Conservation (phyloP, 2,329 filamentous ascomycete genomes). For the Bipolaris sorokiniana region DNA sequence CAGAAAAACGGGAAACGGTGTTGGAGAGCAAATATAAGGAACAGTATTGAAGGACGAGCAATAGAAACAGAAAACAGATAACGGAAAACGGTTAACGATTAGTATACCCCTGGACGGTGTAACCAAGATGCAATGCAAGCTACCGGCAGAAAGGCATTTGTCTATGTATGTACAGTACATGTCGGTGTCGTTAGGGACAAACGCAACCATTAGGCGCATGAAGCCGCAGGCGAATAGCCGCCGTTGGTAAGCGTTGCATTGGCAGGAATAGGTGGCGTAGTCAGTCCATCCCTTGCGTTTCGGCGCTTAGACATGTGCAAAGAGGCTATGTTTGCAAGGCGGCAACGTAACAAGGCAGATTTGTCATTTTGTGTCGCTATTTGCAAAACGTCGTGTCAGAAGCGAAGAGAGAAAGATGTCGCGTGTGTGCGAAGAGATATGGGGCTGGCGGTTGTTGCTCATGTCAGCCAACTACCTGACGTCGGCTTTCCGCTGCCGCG, state of each 20-base stretch:
- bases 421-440: constrained; percentile 8
- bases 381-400: background rate
- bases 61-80: background rate
- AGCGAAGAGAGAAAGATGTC: background rate
- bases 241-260: constrained; percentile 9
- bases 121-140: constrained; percentile 18
- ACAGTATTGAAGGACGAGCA: too few relatives aligned
- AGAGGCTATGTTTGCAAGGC: background rate
- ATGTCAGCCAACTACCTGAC: constrained; percentile 5
- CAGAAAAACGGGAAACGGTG: background rate
- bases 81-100: background rate
- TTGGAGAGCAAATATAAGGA: too few relatives aligned
- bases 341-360: background rate
- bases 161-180: constrained; percentile 5
- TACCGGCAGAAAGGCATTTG: constrained; percentile 16
- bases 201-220: constrained; percentile 15
- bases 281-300: background rate
- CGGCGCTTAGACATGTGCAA: constrained; percentile 2
- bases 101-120: constrained; percentile 19
- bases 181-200: background rate
- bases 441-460: background rate
- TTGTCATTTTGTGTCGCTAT: background rate
- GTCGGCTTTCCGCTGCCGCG: constrained; percentile 22
- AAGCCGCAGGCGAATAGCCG: constrained; percentile 12
- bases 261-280: constrained; percentile 13